Conservation (phyloP, 257 asterid genomes). For the Lycium barbarum region DNA sequence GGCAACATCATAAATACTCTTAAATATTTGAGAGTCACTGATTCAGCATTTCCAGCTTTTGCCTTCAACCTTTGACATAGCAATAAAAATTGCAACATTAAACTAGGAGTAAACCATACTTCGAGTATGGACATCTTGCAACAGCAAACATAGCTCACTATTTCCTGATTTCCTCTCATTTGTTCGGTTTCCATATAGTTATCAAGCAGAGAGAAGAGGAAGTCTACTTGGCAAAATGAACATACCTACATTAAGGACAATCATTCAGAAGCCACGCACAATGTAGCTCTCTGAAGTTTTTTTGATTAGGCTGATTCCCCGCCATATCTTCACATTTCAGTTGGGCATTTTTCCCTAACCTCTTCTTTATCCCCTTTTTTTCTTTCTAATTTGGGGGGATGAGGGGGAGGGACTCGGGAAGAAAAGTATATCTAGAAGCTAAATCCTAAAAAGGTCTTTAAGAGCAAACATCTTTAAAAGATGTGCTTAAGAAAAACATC, state of each 20-base stretch:
- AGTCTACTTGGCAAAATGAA: conserved; percentile 15
- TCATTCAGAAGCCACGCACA: conserved; percentile 13
- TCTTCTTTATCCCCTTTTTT: background rate
- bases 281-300: conserved; percentile 12
- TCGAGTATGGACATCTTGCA: conserved; percentile 27
- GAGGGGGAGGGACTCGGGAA: conserved; percentile 39
- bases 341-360: background rate
- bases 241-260: background rate
- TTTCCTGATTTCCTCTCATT: conserved; percentile 17
- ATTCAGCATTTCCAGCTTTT: conserved; percentile 19
- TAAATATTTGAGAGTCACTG: background rate
- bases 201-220: conserved; percentile 3
- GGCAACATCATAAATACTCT: background rate
- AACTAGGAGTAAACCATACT: background rate
- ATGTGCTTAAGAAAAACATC: background rate
- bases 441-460: background rate
- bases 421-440: background rate
- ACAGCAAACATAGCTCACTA: conserved; percentile 7
- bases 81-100: conserved; percentile 19
- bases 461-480: background rate
- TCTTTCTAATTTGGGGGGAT: background rate
- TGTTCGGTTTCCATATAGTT: conserved; percentile 17
- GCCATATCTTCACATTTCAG: conserved; percentile 13
- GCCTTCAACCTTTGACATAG: background rate
- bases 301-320: conserved; percentile 13